phyloP scores from a whole-genome alignment of 352 stramenopile genomes.

The Globisporangium radiosum region DNA sequence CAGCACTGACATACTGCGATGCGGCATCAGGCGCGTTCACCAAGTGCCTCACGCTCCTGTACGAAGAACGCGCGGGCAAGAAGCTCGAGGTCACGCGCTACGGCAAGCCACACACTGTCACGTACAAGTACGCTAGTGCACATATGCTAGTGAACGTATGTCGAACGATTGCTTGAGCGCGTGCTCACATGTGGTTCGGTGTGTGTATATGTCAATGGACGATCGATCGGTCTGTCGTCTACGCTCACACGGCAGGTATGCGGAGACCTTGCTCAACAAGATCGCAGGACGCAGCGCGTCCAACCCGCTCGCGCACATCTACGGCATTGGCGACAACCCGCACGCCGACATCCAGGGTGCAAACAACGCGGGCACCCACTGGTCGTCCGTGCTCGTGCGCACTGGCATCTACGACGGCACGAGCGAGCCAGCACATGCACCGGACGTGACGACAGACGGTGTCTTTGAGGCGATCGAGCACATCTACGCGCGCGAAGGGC shows the following conservation, averaged over 20 bases:
- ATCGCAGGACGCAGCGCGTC: slow-evolving; percentile 16
- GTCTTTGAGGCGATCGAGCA: slow-evolving; percentile 75
- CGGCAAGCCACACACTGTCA: slow-evolving; percentile 80
- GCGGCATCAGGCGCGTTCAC: slow-evolving; percentile 52
- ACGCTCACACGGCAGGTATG: slow-evolving; percentile 32
- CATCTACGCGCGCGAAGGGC: slow-evolving; percentile 59
- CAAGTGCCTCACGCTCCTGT: slow-evolving; percentile 63
- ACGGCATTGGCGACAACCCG: slow-evolving; percentile 88
- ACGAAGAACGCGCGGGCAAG: slow-evolving; percentile 58
- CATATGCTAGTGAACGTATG: neutral
- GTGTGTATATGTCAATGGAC: neutral
- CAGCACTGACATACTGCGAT: no score
- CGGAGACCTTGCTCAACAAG: slow-evolving; percentile 18
- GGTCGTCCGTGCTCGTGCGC: slow-evolving; percentile 81
- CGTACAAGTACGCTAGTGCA: slow-evolving; percentile 57
- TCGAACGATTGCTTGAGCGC: no score
- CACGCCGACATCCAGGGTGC: slow-evolving; percentile 82
- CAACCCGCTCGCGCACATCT: slow-evolving; percentile 54
- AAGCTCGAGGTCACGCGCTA: slow-evolving; percentile 70
- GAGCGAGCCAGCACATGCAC: slow-evolving; percentile 51
- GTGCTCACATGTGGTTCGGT: no score
- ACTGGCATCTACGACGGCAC: slow-evolving; percentile 80
- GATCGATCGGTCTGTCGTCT: neutral
- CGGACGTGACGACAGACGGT: slow-evolving; percentile 50
- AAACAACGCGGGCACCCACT: slow-evolving; percentile 76